Evolutionary conservation across 2,329 filamentous ascomycete genomes (phyloP).

Genomic region (Colletotrichum liriopes): DNA sequence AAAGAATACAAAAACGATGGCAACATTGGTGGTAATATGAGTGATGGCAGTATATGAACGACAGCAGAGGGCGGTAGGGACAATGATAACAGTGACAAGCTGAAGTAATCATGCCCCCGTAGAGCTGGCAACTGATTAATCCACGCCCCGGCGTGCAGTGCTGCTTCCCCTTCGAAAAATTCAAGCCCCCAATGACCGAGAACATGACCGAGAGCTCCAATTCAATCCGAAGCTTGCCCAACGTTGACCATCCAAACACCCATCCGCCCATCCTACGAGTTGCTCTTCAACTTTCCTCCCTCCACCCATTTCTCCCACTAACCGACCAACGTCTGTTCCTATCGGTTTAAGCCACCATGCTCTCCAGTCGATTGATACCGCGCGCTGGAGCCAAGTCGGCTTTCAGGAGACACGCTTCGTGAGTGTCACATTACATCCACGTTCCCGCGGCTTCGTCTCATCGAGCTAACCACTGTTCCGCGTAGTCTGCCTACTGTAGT

Average conservation of each 20-base stretch:
- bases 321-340: slow-evolving; percentile 45
- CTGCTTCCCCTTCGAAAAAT: slow-evolving; percentile 18
- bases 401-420: slow-evolving; percentile 68
- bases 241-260: slow-evolving; percentile 9
- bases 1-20: too few species aligned
- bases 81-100: background rate
- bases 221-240: slow-evolving; percentile 22
- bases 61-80: background rate
- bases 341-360: slow-evolving; percentile 62
- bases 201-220: slow-evolving; percentile 15
- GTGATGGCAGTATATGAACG: background rate
- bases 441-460: slow-evolving; percentile 35
- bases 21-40: background rate
- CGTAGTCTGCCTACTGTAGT: slow-evolving; percentile 66
- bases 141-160: slow-evolving; percentile 3
- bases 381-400: slow-evolving; percentile 71
- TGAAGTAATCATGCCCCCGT: background rate
- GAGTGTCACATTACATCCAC: slow-evolving; percentile 50
- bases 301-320: slow-evolving; percentile 43
- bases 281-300: slow-evolving; percentile 11
- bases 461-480: slow-evolving; percentile 24
- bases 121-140: background rate
- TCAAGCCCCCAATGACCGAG: slow-evolving; percentile 1
- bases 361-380: slow-evolving; percentile 74
- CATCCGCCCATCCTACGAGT: slow-evolving; percentile 27